Percentiles rank a stretch among this genome's conserved stretches.
These are phyloP conservation scores for Phytophthora sp. DNA, from an alignment of 352 stramenopile species.

Conservation along the genomic window DNA sequence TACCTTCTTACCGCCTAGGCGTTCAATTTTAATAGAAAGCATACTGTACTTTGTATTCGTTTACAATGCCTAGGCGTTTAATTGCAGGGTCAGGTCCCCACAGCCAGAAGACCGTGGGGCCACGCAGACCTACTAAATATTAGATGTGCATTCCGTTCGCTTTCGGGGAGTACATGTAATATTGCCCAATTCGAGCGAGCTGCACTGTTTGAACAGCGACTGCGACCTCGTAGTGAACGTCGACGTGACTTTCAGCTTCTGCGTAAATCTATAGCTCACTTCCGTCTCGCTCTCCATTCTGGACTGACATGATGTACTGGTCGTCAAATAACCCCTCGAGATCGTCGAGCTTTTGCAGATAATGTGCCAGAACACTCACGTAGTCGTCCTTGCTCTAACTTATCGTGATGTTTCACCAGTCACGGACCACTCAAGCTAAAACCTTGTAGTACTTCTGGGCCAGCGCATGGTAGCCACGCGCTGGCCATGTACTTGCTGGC, in stretches of 20 bases:
- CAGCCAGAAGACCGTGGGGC: neutral
- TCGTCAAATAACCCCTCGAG: neutral
- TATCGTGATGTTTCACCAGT: neutral
- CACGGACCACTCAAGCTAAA: neutral
- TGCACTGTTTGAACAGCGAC: neutral
- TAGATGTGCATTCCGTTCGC: neutral
- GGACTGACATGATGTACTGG: neutral
- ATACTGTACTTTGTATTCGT: no score
- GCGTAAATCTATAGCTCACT: neutral
- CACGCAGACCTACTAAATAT: neutral
- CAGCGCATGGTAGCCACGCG: neutral
- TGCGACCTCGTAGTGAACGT: neutral
- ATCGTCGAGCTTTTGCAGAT: neutral
- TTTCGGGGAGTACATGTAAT: neutral
- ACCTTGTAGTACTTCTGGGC: neutral
- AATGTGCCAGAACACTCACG: neutral
- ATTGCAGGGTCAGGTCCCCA: neutral
- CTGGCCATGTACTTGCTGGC: neutral
- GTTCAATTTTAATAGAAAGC: no score
- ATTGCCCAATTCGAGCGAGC: neutral
- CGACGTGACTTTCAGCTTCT: neutral
- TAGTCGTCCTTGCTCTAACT: neutral
- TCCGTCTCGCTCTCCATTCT: neutral
- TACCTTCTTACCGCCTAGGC: no score
- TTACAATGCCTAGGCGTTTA: neutral